These are phyloP conservation scores for Trichosporon sp. DNA, from an alignment of 1,284 basidiomycete genomes.

Conservation along the genomic window DNA sequence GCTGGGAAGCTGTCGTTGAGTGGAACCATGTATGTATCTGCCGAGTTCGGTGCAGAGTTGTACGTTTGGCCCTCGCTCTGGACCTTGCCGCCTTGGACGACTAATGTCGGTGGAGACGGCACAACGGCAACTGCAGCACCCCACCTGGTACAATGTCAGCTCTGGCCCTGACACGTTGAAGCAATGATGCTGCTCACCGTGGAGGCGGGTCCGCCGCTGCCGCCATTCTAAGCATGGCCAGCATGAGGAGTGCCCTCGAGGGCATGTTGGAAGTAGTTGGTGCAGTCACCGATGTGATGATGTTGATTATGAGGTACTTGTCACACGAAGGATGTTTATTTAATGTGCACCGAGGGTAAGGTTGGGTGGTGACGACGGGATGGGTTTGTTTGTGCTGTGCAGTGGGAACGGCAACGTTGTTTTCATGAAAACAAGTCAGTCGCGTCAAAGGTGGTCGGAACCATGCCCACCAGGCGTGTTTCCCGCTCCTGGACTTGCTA, in stretches of 20 bases:
- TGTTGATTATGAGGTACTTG: slow-evolving; percentile 7
- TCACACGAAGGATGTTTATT: slow-evolving; percentile 16
- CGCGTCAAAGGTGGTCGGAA: not conserved
- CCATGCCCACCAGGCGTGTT: not conserved
- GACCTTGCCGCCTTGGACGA: slow-evolving; percentile 76
- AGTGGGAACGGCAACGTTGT: slow-evolving; percentile 1
- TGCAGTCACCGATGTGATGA: slow-evolving; percentile 7
- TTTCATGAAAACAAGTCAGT: slow-evolving; percentile 16
- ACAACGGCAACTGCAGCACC: slow-evolving; percentile 70
- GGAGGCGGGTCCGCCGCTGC: slow-evolving; percentile 18
- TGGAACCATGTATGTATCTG: slow-evolving; percentile 70
- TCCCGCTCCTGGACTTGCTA: not conserved
- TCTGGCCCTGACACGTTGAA: not conserved
- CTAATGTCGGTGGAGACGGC: slow-evolving; percentile 62
- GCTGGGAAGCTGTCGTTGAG: slow-evolving; percentile 65
- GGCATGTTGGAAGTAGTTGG: slow-evolving; percentile 6
- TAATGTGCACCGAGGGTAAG: not conserved
- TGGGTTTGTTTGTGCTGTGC: slow-evolving; percentile 7
- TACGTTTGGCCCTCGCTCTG: slow-evolving; percentile 69
- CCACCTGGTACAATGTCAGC: slow-evolving; percentile 64
- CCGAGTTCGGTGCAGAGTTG: slow-evolving; percentile 69
- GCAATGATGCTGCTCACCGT: slow-evolving; percentile 14
- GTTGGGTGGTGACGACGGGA: slow-evolving; percentile 11
- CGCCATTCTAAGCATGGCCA: slow-evolving; percentile 13
- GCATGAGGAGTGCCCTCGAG: slow-evolving; percentile 11